Conservation (phyloP, 129 eudicot species). For the Arctium lappa region DNA sequence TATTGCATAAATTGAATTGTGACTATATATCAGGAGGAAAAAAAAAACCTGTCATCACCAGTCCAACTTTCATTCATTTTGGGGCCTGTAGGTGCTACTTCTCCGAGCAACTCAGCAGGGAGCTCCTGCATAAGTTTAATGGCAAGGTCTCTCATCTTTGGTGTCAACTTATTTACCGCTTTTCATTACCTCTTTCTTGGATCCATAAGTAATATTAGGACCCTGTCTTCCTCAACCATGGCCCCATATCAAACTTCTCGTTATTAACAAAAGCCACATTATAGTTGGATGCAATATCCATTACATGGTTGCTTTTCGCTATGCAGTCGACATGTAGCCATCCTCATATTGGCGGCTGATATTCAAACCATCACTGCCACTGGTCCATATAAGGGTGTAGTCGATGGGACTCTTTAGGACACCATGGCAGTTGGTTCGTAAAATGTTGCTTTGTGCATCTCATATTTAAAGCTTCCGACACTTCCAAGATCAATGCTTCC, state of each 20-base stretch:
- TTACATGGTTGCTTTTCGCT: slow-evolving; percentile 9
- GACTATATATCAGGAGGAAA: no score
- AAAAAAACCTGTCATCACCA: slow-evolving; percentile 8
- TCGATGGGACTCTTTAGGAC: slow-evolving; percentile 28
- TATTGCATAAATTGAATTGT: no score
- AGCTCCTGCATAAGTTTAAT: neutral
- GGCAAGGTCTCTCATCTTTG: neutral
- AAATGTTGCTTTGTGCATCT: no score
- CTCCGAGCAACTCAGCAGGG: slow-evolving; percentile 22
- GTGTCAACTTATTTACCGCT: neutral
- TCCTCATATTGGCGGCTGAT: slow-evolving; percentile 2
- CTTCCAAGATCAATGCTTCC: no score
- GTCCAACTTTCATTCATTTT: slow-evolving; percentile 25
- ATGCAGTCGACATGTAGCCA: slow-evolving; percentile 42
- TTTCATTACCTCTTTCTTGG: neutral
- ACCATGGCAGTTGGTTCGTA: no score
- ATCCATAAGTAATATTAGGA: slow-evolving; percentile 13
- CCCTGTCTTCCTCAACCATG: slow-evolving; percentile 43
- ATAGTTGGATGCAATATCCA: slow-evolving; percentile 23
- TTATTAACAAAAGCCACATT: slow-evolving; percentile 9
- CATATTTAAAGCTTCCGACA: no score
- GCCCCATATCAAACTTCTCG: neutral
- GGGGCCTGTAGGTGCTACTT: slow-evolving; percentile 34
- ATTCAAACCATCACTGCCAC: slow-evolving; percentile 14
- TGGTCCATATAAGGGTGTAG: slow-evolving; percentile 43